Conservation (phyloP, 129 eudicot genomes). For the Mikania micrantha region DNA sequence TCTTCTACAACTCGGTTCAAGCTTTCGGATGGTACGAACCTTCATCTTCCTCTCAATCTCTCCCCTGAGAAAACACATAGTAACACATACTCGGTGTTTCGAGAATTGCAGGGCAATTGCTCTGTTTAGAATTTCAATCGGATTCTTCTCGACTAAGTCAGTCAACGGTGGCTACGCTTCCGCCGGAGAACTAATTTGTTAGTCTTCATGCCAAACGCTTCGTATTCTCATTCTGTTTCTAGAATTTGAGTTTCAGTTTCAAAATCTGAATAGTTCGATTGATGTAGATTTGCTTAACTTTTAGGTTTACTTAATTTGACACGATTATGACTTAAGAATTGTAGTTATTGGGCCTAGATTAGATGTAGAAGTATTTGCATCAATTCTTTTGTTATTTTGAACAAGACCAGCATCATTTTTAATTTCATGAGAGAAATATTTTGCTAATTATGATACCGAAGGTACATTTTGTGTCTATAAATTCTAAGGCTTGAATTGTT, state of each 20-base stretch:
- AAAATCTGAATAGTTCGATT: neutral
- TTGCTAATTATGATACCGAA: neutral
- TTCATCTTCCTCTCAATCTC: neutral
- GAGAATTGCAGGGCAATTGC: conserved; percentile 56
- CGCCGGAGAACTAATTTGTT: conserved; percentile 70
- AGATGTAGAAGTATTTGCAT: neutral
- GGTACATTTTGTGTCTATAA: neutral
- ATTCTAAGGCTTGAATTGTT: neutral
- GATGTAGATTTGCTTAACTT: neutral
- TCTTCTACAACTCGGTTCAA: conserved; percentile 69
- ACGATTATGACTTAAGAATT: neutral
- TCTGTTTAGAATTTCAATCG: conserved; percentile 36
- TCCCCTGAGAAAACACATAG: conserved; percentile 1
- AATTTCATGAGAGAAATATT: too few relatives aligned
- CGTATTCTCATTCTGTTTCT: neutral
- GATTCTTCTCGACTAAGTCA: conserved; percentile 44
- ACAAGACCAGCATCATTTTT: too few relatives aligned
- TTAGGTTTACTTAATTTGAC: neutral
- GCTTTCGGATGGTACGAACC: conserved; percentile 67
- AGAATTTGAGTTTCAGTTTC: neutral
- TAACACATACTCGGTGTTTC: neutral
- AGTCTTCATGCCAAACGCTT: conserved; percentile 4
- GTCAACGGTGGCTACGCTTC: conserved; percentile 53
- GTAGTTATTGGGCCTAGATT: neutral
- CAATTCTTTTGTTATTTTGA: too few relatives aligned